Evolutionary conservation across 345 rosid genomes (phyloP).

Genomic region (Acer negundo): DNA sequence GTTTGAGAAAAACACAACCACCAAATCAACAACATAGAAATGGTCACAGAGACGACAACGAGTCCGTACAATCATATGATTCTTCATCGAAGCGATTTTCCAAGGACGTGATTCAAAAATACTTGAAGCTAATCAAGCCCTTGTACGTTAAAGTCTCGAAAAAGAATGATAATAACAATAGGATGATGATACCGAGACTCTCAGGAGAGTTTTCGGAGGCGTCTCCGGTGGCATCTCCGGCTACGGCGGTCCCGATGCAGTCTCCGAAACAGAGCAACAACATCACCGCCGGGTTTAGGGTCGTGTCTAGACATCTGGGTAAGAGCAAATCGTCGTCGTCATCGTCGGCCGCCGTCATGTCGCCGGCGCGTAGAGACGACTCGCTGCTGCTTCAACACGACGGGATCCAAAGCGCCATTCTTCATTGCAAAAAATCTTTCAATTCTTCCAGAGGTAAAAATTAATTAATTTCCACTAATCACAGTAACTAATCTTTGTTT

Average conservation of each 20-base stretch:
- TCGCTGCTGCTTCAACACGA: conserved; percentile 82
- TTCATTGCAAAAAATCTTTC: conserved; percentile 93
- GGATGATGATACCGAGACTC: conserved; percentile 20
- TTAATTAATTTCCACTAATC: too few species aligned
- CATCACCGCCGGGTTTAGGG: conserved; percentile 49
- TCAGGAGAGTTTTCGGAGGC: conserved; percentile 27
- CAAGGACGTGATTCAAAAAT: conserved; percentile 49
- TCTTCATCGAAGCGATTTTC: conserved; percentile 51
- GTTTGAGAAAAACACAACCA: conserved; percentile 26
- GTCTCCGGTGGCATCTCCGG: conserved; percentile 54
- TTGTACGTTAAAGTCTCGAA: conserved; percentile 53
- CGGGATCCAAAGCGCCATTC: conserved; percentile 92
- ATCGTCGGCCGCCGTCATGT: conserved; percentile 31
- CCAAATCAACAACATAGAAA: neutral
- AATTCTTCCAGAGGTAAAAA: conserved; percentile 52
- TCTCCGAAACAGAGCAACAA: conserved; percentile 43
- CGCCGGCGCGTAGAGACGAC: conserved; percentile 82
- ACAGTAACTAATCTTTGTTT: too few species aligned
- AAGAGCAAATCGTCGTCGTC: conserved; percentile 79
- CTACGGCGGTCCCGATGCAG: conserved; percentile 15
- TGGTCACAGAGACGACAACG: neutral
- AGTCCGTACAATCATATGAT: neutral
- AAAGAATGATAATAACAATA: conserved; percentile 30
- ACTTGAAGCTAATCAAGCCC: conserved; percentile 71
- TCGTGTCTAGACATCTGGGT: conserved; percentile 51